Percentiles rank a stretch among this genome's conserved stretches.
Conservation (phyloP, 2,329 filamentous ascomycete species). For the Alternaria infectoria region DNA sequence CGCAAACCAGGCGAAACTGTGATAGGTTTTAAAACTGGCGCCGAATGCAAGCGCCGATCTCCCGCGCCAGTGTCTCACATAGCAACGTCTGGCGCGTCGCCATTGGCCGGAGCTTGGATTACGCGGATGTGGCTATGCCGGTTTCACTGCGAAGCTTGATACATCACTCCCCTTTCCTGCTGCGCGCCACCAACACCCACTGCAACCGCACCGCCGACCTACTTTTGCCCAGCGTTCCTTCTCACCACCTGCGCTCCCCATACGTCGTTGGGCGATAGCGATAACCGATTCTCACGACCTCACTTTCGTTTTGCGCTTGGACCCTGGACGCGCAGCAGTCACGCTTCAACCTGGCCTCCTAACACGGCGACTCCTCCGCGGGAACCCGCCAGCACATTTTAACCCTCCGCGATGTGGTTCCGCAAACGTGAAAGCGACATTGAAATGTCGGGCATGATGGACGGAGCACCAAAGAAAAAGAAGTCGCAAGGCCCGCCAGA, state of each 20-base stretch:
- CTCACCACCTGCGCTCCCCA: not conserved
- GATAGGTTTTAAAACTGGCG: conserved; percentile 23
- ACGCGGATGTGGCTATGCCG: conserved; percentile 31
- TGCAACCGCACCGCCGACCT: conserved; percentile 2
- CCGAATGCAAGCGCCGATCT: conserved; percentile 19
- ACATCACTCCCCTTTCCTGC: conserved; percentile 25
- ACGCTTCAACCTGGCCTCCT: not conserved
- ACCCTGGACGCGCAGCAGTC: not conserved
- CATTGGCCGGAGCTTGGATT: conserved; percentile 25
- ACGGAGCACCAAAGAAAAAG: conserved; percentile 18
- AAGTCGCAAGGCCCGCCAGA: conserved; percentile 22
- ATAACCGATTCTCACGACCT: not conserved
- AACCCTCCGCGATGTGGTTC: conserved; percentile 23
- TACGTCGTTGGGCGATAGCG: not conserved
- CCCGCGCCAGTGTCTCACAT: conserved; percentile 39
- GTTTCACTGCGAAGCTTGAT: conserved; percentile 32
- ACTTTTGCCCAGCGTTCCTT: conserved; percentile 4
- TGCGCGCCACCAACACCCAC: conserved; percentile 7
- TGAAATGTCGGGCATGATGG: conserved; percentile 37
- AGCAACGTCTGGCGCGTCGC: conserved; percentile 14
- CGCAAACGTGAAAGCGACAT: conserved; percentile 36
- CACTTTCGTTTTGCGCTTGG: not conserved
- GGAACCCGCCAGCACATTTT: not conserved
- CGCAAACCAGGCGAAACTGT: not conserved
- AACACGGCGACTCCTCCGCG: conserved; percentile 4